Evolutionary conservation across 192 early-diverging fungal genomes (phyloP).

Genomic region (Backusella luteola): DNA sequence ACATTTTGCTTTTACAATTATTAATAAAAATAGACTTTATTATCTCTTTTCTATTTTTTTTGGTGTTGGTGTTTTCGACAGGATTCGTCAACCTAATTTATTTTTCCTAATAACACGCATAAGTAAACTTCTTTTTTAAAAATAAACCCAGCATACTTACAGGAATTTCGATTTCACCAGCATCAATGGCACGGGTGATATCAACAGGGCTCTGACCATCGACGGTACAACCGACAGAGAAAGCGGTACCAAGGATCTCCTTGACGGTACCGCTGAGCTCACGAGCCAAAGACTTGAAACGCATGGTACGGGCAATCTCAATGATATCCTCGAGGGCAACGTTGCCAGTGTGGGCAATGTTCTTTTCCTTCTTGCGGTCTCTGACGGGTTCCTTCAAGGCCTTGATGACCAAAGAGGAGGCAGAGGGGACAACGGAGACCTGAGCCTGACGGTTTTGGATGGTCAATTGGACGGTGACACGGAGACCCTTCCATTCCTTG

Average conservation of each 20-base stretch:
- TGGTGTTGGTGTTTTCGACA: not conserved
- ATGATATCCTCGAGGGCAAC: slow-evolving; percentile 35
- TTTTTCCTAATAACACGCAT: not conserved
- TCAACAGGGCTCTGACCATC: slow-evolving; percentile 93
- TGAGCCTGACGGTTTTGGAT: slow-evolving; percentile 99
- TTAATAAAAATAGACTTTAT: not conserved
- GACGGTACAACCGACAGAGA: slow-evolving; percentile 97
- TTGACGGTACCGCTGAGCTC: slow-evolving; percentile 93
- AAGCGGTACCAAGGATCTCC: slow-evolving; percentile 94
- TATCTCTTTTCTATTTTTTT: not conserved
- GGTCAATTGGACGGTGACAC: slow-evolving; percentile 96
- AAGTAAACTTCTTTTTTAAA: not conserved
- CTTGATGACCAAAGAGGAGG: slow-evolving; percentile 74
- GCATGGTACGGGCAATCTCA: too few relatives aligned
- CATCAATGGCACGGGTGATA: slow-evolving; percentile 79
- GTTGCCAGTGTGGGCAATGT: slow-evolving; percentile 98
- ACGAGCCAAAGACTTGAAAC: slow-evolving; percentile 37
- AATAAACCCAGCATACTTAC: slow-evolving; percentile 4
- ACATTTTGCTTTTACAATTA: not conserved
- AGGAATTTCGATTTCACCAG: slow-evolving; percentile 80
- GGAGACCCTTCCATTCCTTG: slow-evolving; percentile 98
- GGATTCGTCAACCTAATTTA: not conserved
- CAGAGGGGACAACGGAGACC: slow-evolving; percentile 94
- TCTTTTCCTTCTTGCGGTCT: slow-evolving; percentile 99
- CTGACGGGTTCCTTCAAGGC: slow-evolving; percentile 97